These are phyloP conservation scores for Dactylellina parvicollis DNA, from an alignment of 2,329 filamentous ascomycete genomes.

Conservation along the genomic window DNA sequence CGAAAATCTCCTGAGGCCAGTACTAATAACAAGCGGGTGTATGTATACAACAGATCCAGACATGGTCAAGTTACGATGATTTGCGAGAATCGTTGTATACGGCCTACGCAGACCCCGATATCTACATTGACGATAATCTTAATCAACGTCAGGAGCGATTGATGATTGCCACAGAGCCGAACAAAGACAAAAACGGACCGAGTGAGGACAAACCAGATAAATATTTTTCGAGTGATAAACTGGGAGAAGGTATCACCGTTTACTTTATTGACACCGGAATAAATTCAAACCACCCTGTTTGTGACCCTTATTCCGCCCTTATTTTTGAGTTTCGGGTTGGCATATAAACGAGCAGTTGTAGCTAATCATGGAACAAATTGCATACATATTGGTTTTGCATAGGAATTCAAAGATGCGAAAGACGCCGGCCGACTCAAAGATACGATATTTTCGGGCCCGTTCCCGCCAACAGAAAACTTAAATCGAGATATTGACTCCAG, in stretches of 20 bases:
- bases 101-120: background rate
- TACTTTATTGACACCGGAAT: slow-evolving; percentile 45
- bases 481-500: slow-evolving; percentile 23
- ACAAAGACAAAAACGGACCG: background rate
- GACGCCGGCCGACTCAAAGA: background rate
- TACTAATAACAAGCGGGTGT: too few relatives aligned
- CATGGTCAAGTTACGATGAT: background rate
- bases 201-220: background rate
- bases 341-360: too few relatives aligned
- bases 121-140: background rate
- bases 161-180: slow-evolving; percentile 13
- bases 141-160: slow-evolving; percentile 41
- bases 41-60: slow-evolving; percentile 3
- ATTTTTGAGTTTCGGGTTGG: background rate
- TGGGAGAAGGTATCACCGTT: slow-evolving; percentile 23
- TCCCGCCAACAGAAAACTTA: background rate
- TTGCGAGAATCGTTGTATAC: slow-evolving; percentile 17
- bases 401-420: slow-evolving; percentile 34
- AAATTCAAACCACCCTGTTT: slow-evolving; percentile 34
- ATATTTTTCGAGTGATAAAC: slow-evolving; percentile 3
- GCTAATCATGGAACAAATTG: too few relatives aligned
- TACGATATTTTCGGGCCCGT: slow-evolving; percentile 6
- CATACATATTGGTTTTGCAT: background rate
- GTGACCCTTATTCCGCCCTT: background rate
- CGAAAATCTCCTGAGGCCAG: background rate